A percentile compares a stretch with the other conserved stretches of the same genome.
These are phyloP conservation scores for Fennellomyces sp. DNA, from an alignment of 371 early-diverging fungal species.

Conservation along the genomic window DNA sequence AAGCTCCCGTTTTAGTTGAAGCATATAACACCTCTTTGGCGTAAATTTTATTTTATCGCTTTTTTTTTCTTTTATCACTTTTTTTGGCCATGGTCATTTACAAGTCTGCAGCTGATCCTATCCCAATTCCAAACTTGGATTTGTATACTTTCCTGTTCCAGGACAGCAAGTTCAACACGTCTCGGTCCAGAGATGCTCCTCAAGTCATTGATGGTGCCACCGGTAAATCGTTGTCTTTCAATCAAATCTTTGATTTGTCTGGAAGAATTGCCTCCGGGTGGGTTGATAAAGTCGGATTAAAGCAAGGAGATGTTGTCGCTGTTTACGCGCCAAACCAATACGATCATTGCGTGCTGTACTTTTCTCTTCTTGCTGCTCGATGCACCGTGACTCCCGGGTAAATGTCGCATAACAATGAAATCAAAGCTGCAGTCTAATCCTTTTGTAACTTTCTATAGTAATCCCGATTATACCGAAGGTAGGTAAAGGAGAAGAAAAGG, in stretches of 20 bases:
- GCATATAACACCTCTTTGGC: too few relatives aligned
- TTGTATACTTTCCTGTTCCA: constrained; percentile 67
- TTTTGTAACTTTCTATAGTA: constrained; percentile 16
- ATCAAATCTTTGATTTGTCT: constrained; percentile 53
- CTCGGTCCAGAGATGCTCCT: constrained; percentile 33
- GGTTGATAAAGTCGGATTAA: constrained; percentile 55
- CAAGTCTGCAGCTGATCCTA: constrained; percentile 24
- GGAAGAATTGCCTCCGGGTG: constrained; percentile 69
- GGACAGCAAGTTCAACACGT: constrained; percentile 34
- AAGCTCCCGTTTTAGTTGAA: too few relatives aligned
- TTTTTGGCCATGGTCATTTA: constrained; percentile 32
- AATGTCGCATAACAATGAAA: too few relatives aligned
- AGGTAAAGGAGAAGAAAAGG: not conserved
- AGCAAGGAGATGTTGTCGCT: constrained; percentile 73
- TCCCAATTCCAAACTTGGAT: constrained; percentile 66
- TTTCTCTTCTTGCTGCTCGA: constrained; percentile 42
- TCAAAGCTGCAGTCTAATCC: too few relatives aligned
- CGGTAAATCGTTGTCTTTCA: constrained; percentile 60
- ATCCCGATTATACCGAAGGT: constrained; percentile 49
- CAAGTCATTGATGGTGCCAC: constrained; percentile 65
- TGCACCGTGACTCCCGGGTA: constrained; percentile 45
- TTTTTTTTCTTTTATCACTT: not conserved
- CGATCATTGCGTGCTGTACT: constrained; percentile 41
- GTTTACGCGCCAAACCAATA: constrained; percentile 72
- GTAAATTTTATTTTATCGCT: too few relatives aligned